A percentile compares a stretch with the other conserved stretches of the same genome.
These are phyloP conservation scores for Solanum chiquidenum DNA, from an alignment of 257 asterid species.

Conservation along the genomic window DNA sequence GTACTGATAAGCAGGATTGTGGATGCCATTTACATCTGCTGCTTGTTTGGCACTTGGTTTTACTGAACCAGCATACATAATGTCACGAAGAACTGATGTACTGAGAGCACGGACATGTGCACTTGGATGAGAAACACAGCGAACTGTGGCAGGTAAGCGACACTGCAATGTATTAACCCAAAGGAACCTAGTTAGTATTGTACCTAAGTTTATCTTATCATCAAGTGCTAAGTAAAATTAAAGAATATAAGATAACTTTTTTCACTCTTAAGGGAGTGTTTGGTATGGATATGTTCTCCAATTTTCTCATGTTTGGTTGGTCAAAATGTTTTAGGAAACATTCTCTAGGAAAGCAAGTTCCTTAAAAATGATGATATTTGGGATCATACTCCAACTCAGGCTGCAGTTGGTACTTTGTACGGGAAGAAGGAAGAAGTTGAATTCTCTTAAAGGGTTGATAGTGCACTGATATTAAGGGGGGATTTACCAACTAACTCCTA, in stretches of 20 bases:
- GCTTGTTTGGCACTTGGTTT: slow-evolving; percentile 28
- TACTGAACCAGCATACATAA: slow-evolving; percentile 42
- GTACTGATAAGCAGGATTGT: slow-evolving; percentile 38
- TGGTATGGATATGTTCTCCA: not conserved
- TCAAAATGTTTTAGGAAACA: not conserved
- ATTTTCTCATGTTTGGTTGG: not conserved
- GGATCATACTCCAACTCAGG: not conserved
- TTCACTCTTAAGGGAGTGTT: not conserved
- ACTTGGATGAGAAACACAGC: slow-evolving; percentile 88
- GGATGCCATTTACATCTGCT: slow-evolving; percentile 24
- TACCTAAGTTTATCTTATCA: not conserved
- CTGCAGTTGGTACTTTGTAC: not conserved
- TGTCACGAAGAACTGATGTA: slow-evolving; percentile 87
- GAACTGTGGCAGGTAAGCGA: slow-evolving; percentile 88
- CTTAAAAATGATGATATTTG: not conserved
- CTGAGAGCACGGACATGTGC: slow-evolving; percentile 99
- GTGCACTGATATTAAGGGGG: not conserved
- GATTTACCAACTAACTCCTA: not conserved
- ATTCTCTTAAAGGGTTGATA: not conserved
- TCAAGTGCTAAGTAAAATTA: not conserved
- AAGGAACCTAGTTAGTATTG: slow-evolving; percentile 1
- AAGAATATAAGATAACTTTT: not conserved
- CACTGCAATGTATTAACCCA: slow-evolving; percentile 41
- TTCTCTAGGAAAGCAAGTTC: not conserved
- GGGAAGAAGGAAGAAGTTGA: not conserved